These are phyloP conservation scores for Termitomyces sp. DNA, from an alignment of 768 basidiomycete species.

Conservation along the genomic window DNA sequence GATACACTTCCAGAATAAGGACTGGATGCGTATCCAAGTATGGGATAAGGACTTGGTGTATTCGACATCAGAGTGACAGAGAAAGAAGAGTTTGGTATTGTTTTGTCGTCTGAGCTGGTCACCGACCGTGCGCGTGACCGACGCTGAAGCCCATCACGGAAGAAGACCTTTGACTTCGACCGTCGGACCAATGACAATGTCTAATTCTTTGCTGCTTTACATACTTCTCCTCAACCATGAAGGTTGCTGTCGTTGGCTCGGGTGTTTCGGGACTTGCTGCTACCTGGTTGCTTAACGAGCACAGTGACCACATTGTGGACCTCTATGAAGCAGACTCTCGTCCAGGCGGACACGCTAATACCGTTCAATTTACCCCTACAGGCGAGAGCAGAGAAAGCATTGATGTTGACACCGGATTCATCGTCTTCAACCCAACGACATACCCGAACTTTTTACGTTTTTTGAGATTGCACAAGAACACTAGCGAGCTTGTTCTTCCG, in stretches of 20 bases:
- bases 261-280: slow-evolving; percentile 79
- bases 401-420: slow-evolving; percentile 65
- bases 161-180: neutral
- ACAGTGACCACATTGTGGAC: slow-evolving; percentile 72
- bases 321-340: slow-evolving; percentile 66
- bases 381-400: slow-evolving; percentile 31
- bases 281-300: slow-evolving; percentile 74
- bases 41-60: neutral
- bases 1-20: slow-evolving; percentile 11
- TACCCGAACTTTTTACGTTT: slow-evolving; percentile 81
- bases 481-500: slow-evolving; percentile 44
- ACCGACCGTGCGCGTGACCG: neutral
- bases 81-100: neutral
- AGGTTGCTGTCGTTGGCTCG: slow-evolving; percentile 71
- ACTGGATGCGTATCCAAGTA: slow-evolving; percentile 1
- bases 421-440: slow-evolving; percentile 72
- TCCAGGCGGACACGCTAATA: slow-evolving; percentile 77
- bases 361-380: slow-evolving; percentile 49
- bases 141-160: neutral
- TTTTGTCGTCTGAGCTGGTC: neutral
- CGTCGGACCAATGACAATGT: neutral
- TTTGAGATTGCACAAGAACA: slow-evolving; percentile 37
- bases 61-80: slow-evolving; percentile 9
- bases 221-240: slow-evolving; percentile 32
- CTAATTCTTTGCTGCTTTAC: neutral